A percentile compares a stretch with the other conserved stretches of the same genome.
Evolutionary conservation across 106 monocot genomes (phyloP).

Genomic region (Apostasia shenzhenica): DNA sequence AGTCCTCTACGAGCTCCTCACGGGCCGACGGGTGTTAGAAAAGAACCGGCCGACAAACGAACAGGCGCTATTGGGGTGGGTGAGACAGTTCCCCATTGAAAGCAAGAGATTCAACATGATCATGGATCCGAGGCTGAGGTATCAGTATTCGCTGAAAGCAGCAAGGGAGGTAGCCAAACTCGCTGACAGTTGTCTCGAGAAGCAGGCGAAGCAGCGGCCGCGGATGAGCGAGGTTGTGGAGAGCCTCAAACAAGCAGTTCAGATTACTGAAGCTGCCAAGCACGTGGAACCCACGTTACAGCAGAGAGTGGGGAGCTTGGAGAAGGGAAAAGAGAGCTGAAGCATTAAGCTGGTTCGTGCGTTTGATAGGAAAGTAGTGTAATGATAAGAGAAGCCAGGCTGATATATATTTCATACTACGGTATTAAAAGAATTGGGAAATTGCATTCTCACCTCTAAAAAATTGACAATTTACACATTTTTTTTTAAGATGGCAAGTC

Average conservation of each 20-base stretch:
- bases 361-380: background rate
- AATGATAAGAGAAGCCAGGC: background rate
- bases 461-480: too few species aligned
- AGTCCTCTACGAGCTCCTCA: slow-evolving; percentile 23
- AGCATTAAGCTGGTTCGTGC: background rate
- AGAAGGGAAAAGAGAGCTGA: slow-evolving; percentile 1
- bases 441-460: too few species aligned
- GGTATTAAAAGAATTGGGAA: too few species aligned
- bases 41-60: slow-evolving; percentile 9
- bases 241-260: slow-evolving; percentile 2
- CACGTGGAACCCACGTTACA: background rate
- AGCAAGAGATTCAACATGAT: slow-evolving; percentile 26
- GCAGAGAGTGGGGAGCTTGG: background rate
- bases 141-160: slow-evolving; percentile 19
- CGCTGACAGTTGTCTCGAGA: slow-evolving; percentile 14
- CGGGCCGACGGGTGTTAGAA: slow-evolving; percentile 14
- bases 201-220: slow-evolving; percentile 20
- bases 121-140: slow-evolving; percentile 19
- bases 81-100: slow-evolving; percentile 17
- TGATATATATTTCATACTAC: too few species aligned
- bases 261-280: slow-evolving; percentile 2
- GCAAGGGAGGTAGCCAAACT: slow-evolving; percentile 23
- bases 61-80: slow-evolving; percentile 22
- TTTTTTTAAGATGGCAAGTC: too few species aligned
- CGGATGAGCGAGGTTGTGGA: slow-evolving; percentile 22